These are phyloP conservation scores for Ophiostoma himal-ulmi DNA, from an alignment of 2,329 filamentous ascomycete genomes.

Conservation along the genomic window DNA sequence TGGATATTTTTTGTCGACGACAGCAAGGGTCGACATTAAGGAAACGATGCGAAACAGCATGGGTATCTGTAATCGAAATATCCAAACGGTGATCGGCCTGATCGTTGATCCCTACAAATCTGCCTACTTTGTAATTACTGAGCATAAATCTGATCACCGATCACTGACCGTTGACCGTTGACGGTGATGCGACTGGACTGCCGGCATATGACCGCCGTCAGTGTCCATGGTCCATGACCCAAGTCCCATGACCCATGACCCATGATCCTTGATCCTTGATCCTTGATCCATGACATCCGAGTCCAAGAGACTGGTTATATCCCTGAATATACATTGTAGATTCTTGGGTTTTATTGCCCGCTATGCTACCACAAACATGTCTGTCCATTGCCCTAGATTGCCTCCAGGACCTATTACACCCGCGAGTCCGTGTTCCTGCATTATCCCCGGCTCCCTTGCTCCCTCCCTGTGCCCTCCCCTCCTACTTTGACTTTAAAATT, in stretches of 20 bases:
- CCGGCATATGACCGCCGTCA: background rate
- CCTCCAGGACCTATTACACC: no score
- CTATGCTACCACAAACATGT: no score
- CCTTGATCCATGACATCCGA: background rate
- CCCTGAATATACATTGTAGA: background rate
- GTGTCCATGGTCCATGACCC: background rate
- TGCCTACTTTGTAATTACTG: background rate
- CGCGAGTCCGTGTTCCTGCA: background rate
- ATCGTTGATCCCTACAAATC: background rate
- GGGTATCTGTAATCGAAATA: background rate
- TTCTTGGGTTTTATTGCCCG: no score
- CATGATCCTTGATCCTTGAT: no score
- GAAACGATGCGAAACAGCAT: background rate
- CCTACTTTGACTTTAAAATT: background rate
- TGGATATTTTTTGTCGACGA: background rate
- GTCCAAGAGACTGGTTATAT: background rate
- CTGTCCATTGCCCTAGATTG: no score
- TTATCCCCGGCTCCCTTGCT: background rate
- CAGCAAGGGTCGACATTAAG: background rate
- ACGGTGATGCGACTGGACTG: background rate
- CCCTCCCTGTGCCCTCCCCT: background rate
- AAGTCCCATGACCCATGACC: no score
- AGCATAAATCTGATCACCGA: background rate
- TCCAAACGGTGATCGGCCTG: background rate
- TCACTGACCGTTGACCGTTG: no score